A percentile compares a stretch with the other conserved stretches of the same genome.
Conservation (phyloP, 2,329 filamentous ascomycete species). For the Aureobasidium sp. region DNA sequence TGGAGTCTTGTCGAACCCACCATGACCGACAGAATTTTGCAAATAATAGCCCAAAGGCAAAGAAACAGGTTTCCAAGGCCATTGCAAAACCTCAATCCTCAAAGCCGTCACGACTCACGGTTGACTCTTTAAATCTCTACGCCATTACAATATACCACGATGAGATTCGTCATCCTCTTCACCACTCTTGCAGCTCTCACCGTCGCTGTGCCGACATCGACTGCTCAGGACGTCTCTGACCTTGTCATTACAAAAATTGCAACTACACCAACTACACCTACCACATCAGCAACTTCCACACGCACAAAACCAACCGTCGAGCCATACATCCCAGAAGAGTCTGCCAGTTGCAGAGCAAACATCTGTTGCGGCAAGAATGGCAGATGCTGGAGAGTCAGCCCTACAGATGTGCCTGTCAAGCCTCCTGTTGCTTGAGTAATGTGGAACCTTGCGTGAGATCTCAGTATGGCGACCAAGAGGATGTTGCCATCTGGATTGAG, state of each 20-base stretch:
- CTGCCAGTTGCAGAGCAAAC: not conserved
- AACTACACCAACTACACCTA: not conserved
- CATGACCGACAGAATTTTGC: not conserved
- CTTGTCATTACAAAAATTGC: not conserved
- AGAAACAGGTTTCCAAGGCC: not conserved
- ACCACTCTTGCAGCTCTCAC: not conserved
- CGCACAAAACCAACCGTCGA: slow-evolving; percentile 15
- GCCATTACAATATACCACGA: not conserved
- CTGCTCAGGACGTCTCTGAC: not conserved
- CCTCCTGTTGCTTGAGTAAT: not conserved
- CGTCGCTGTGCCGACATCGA: not conserved
- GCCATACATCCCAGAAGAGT: not conserved
- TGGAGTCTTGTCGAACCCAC: not conserved
- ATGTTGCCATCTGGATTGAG: too few species aligned
- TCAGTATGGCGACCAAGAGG: too few species aligned
- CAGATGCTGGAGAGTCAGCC: not conserved
- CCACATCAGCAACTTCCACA: not conserved
- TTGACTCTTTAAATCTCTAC: too few species aligned
- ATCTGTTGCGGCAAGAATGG: not conserved
- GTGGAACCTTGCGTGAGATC: too few species aligned
- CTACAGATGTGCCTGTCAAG: not conserved
- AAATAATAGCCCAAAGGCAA: not conserved
- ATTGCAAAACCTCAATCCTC: not conserved
- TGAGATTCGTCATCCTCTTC: not conserved
- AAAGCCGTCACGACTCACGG: not conserved